Conservation (phyloP, 495 filamentous ascomycete species). For the Usnea hakonensis region DNA sequence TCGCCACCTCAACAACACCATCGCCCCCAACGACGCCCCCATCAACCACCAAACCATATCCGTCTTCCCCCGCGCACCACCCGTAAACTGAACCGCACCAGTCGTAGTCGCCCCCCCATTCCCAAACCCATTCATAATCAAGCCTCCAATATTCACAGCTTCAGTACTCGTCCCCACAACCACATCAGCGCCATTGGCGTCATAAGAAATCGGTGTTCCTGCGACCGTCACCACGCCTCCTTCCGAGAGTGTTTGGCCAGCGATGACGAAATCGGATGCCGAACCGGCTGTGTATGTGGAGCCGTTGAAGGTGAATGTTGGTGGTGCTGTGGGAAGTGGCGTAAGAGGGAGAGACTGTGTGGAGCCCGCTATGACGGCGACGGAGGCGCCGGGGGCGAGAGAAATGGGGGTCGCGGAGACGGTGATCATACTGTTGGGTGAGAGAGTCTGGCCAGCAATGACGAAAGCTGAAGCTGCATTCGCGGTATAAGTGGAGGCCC, state of each 20-base stretch:
- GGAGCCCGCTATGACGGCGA: slow-evolving; percentile 8
- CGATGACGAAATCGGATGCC: not conserved
- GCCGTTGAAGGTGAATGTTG: not conserved
- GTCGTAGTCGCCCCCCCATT: not conserved
- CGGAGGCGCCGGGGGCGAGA: not conserved
- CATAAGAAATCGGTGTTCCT: slow-evolving; percentile 12
- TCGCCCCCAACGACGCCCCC: not conserved
- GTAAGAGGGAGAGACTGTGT: slow-evolving; percentile 1
- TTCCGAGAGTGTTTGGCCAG: slow-evolving; percentile 3
- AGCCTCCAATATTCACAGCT: not conserved
- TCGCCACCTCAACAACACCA: not conserved
- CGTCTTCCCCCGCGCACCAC: not conserved
- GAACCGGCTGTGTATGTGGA: not conserved
- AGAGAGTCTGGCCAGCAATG: slow-evolving; percentile 15
- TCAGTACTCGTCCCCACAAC: slow-evolving; percentile 10
- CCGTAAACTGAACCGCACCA: not conserved
- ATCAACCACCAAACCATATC: not conserved
- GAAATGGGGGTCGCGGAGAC: slow-evolving; percentile 12
- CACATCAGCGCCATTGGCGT: not conserved
- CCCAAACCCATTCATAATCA: slow-evolving; percentile 4
- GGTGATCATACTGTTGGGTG: slow-evolving; percentile 10
- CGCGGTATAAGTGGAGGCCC: slow-evolving; percentile 6
- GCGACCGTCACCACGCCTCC: slow-evolving; percentile 7
- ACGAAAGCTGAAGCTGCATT: slow-evolving; percentile 8
- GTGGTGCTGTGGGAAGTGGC: not conserved